Evolutionary conservation across 805 yeast genomes (phyloP).

Genomic region (Saturnispora saitoi): DNA sequence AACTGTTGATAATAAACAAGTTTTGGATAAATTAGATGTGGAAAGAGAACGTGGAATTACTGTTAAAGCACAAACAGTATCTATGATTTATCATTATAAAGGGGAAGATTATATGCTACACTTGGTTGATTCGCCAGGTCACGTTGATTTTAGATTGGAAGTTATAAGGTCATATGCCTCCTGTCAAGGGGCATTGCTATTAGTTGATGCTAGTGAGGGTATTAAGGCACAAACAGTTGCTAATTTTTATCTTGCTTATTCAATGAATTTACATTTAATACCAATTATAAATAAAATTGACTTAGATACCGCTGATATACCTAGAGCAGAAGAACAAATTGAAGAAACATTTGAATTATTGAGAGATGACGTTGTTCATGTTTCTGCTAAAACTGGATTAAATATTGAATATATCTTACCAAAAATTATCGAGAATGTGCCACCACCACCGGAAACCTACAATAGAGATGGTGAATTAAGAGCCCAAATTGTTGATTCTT

Average conservation of each 20-base stretch:
- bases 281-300: conserved; percentile 93
- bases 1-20: conserved; percentile 64
- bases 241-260: conserved; percentile 82
- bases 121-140: conserved; percentile 96
- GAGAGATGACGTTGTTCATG: conserved; percentile 64
- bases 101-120: conserved; percentile 75
- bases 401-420: conserved; percentile 78
- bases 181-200: conserved; percentile 84
- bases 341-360: conserved; percentile 75
- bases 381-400: conserved; percentile 86
- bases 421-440: conserved; percentile 71
- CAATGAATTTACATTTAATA: conserved; percentile 68
- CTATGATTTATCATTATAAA: conserved; percentile 72
- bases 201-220: conserved; percentile 94
- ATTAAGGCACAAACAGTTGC: conserved; percentile 99
- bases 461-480: conserved; percentile 43
- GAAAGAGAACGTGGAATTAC: conserved; percentile 96
- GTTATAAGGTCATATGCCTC: conserved; percentile 92
- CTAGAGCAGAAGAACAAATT: conserved; percentile 76
- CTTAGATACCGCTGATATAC: conserved; percentile 77
- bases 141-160: conserved; percentile 91
- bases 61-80: conserved; percentile 92
- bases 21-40: conserved; percentile 84
- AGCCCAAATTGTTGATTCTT: conserved; percentile 86
- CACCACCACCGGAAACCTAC: conserved; percentile 40